Evolutionary conservation across 495 filamentous ascomycete species (phyloP).

Genomic region (Aspergillus olivimuriae): DNA sequence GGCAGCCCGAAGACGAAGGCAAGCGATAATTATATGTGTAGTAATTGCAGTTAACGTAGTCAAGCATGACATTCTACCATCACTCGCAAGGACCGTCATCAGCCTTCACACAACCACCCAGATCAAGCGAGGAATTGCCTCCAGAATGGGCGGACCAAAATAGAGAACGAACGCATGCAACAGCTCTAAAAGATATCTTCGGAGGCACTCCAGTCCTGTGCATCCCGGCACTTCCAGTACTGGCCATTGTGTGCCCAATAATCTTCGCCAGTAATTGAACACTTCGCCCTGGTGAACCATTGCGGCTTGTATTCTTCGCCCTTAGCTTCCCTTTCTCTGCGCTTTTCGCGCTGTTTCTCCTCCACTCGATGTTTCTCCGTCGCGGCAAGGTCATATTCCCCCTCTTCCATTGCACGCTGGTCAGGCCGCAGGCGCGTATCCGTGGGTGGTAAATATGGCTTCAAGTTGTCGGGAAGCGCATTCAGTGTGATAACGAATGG

Average conservation of each 20-base stretch:
- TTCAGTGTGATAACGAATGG: conserved; percentile 95
- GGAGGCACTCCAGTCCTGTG: conserved; percentile 46
- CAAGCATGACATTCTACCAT: no score
- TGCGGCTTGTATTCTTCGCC: conserved; percentile 79
- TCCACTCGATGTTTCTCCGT: conserved; percentile 92
- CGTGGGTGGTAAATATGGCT: conserved; percentile 73
- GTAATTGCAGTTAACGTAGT: no score
- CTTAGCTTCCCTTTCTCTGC: conserved; percentile 62
- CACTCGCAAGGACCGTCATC: no score
- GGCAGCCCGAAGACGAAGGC: no score
- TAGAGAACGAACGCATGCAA: no score
- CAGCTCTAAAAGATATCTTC: conserved; percentile 64
- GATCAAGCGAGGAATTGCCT: no score
- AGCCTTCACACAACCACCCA: no score
- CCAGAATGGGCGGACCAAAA: no score
- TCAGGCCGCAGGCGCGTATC: conserved; percentile 88
- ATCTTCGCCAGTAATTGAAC: conserved; percentile 76
- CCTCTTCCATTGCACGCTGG: conserved; percentile 98
- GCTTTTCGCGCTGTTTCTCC: conserved; percentile 79
- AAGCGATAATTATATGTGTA: no score
- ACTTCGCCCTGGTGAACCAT: conserved; percentile 73
- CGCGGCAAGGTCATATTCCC: conserved; percentile 87
- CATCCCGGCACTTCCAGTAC: conserved; percentile 67
- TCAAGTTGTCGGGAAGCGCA: conserved; percentile 69
- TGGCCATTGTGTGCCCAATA: conserved; percentile 84